phyloP scores from a whole-genome alignment of 768 basidiomycete species.

The Macrolepiota fuliginosa region DNA sequence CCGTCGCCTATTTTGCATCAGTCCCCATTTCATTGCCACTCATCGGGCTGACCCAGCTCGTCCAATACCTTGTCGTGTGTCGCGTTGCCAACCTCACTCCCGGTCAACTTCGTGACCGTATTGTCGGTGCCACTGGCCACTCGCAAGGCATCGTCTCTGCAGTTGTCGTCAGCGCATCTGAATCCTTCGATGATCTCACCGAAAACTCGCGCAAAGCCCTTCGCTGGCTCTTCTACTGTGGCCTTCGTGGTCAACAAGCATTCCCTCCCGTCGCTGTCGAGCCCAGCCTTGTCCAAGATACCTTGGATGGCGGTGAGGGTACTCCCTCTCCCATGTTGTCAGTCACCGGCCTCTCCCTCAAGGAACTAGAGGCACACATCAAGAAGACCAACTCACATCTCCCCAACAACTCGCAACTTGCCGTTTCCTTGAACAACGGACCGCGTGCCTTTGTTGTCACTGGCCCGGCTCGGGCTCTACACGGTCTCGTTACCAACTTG shows the following conservation, averaged over 20 bases:
- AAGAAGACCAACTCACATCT: conserved; percentile 86
- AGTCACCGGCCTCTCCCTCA: conserved; percentile 75
- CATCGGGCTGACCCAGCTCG: conserved; percentile 94
- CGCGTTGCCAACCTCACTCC: conserved; percentile 75
- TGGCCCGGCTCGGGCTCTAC: conserved; percentile 87
- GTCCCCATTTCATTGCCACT: conserved; percentile 93
- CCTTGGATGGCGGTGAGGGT: conserved; percentile 92
- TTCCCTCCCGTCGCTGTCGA: conserved; percentile 93
- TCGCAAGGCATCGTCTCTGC: conserved; percentile 97
- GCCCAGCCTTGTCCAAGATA: conserved; percentile 82
- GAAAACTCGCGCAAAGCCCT: conserved; percentile 80
- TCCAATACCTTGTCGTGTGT: conserved; percentile 85
- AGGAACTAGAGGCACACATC: conserved; percentile 79
- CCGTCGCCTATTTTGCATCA: conserved; percentile 84
- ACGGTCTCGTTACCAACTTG: conserved; percentile 88
- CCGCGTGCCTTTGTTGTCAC: conserved; percentile 90
- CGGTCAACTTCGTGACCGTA: conserved; percentile 70
- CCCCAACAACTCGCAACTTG: conserved; percentile 71
- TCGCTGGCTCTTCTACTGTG: conserved; percentile 91
- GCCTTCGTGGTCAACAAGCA: conserved; percentile 88
- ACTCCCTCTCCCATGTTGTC: conserved; percentile 92
- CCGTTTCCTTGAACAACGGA: conserved; percentile 91
- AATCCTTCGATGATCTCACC: conserved; percentile 69
- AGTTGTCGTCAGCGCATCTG: conserved; percentile 81
- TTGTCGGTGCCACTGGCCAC: conserved; percentile 92